Evolutionary conservation across 768 basidiomycete species (phyloP).

Genomic region (Leccinum longicurvipes): DNA sequence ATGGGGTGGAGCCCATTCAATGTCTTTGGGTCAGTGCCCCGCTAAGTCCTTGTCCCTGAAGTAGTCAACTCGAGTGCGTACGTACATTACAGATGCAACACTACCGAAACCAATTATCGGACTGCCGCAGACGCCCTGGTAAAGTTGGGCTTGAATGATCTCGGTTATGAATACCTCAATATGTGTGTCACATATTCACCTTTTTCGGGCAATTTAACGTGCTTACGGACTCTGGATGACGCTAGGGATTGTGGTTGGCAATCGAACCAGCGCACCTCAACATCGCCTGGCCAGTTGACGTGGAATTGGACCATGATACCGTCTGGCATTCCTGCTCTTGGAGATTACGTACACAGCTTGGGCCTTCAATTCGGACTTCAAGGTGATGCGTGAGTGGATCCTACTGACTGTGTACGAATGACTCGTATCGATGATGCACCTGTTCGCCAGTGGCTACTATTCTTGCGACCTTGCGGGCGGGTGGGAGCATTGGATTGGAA

Average conservation of each 20-base stretch:
- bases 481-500: constrained; percentile 2
- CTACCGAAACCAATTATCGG: constrained; percentile 5
- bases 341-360: constrained; percentile 5
- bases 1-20: constrained; percentile 16
- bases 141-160: neutral
- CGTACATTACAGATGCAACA: constrained; percentile 1
- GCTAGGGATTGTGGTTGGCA: constrained; percentile 16
- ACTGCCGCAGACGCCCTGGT: constrained; percentile 5
- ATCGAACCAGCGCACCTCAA: neutral
- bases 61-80: no score
- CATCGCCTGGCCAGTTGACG: neutral
- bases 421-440: neutral
- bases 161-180: constrained; percentile 11
- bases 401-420: neutral
- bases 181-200: neutral
- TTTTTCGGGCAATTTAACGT: neutral
- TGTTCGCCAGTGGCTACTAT: neutral
- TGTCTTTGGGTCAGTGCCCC: constrained; percentile 3
- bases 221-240: no score
- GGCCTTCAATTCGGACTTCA: constrained; percentile 9
- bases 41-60: neutral
- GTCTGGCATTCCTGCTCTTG: constrained; percentile 15
- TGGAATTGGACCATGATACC: constrained; percentile 11
- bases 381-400: constrained; percentile 8
- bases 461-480: constrained; percentile 5